Percentiles rank a stretch among this genome's conserved stretches.
Evolutionary conservation across 169 alveolate genomes (phyloP).

Genomic region (Plasmodium relictum): DNA sequence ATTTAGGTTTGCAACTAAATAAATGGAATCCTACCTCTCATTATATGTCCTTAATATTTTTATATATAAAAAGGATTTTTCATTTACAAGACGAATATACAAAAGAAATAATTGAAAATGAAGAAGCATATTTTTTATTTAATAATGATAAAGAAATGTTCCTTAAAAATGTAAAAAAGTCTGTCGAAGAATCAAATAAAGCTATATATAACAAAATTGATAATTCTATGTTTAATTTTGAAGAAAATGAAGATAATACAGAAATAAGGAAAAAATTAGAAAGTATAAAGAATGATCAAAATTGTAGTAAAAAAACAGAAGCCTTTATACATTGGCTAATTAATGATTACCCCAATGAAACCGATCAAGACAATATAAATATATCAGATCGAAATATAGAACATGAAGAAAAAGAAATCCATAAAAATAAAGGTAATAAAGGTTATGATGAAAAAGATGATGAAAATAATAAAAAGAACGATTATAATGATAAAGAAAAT

Average conservation of each 20-base stretch:
- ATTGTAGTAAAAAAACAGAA: slow-evolving; percentile 37
- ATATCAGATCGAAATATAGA: neutral
- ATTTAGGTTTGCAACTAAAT: slow-evolving; percentile 23
- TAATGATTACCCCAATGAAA: slow-evolving; percentile 27
- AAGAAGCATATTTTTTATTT: slow-evolving; percentile 42
- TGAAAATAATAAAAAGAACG: neutral
- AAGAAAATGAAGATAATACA: neutral
- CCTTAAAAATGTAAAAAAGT: slow-evolving; percentile 39
- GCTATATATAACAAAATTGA: slow-evolving; percentile 13
- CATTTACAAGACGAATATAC: slow-evolving; percentile 51
- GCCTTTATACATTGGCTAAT: slow-evolving; percentile 73
- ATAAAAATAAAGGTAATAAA: neutral
- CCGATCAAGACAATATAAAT: neutral
- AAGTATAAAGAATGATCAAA: slow-evolving; percentile 25
- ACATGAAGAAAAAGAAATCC: neutral
- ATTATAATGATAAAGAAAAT: neutral
- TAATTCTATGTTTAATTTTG: slow-evolving; percentile 54
- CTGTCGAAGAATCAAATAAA: slow-evolving; percentile 17
- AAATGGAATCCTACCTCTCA: slow-evolving; percentile 50
- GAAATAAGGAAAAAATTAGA: slow-evolving; percentile 23
- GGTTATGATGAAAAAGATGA: neutral
- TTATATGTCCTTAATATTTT: slow-evolving; percentile 61
- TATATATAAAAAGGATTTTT: slow-evolving; percentile 53
- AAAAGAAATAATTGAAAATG: slow-evolving; percentile 34
- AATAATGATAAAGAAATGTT: slow-evolving; percentile 43